Conservation (phyloP, 345 rosid genomes). For the Moricandia arvensis region DNA sequence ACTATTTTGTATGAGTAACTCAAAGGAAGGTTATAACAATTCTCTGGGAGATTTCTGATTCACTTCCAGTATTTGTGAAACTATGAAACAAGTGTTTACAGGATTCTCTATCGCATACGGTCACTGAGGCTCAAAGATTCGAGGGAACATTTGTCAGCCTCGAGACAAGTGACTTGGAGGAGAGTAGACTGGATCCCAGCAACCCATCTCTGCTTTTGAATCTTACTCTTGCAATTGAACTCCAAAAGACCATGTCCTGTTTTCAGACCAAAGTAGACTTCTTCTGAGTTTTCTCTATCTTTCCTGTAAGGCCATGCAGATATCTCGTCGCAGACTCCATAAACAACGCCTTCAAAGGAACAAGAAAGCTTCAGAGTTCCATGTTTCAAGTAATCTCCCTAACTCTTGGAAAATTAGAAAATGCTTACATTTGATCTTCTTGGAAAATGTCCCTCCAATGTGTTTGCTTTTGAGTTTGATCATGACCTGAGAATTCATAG, state of each 20-base stretch:
- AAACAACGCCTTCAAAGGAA: constrained; percentile 58
- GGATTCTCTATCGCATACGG: constrained; percentile 25
- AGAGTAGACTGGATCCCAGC: constrained; percentile 73
- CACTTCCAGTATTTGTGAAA: constrained; percentile 10
- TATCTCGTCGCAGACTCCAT: constrained; percentile 77
- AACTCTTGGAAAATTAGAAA: background rate
- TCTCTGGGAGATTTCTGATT: constrained; percentile 17
- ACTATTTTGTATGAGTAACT: background rate
- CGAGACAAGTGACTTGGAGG: constrained; percentile 51
- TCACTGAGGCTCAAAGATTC: constrained; percentile 49
- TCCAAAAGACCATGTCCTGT: constrained; percentile 90
- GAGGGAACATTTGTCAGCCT: constrained; percentile 50
- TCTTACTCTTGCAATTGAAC: constrained; percentile 81
- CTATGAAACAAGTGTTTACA: background rate
- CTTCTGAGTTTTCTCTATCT: constrained; percentile 73
- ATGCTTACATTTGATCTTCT: constrained; percentile 36
- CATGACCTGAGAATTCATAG: constrained; percentile 33
- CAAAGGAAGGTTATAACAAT: constrained; percentile 6
- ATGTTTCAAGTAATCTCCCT: constrained; percentile 10
- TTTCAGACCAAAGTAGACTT: constrained; percentile 79
- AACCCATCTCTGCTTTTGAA: constrained; percentile 89
- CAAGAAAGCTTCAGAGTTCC: constrained; percentile 5
- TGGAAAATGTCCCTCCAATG: constrained; percentile 42
- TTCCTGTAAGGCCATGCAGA: constrained; percentile 84
- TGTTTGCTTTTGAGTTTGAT: constrained; percentile 45